These are phyloP conservation scores for Saksenaea vasiformis DNA, from an alignment of 371 early-diverging fungal species.

Conservation along the genomic window DNA sequence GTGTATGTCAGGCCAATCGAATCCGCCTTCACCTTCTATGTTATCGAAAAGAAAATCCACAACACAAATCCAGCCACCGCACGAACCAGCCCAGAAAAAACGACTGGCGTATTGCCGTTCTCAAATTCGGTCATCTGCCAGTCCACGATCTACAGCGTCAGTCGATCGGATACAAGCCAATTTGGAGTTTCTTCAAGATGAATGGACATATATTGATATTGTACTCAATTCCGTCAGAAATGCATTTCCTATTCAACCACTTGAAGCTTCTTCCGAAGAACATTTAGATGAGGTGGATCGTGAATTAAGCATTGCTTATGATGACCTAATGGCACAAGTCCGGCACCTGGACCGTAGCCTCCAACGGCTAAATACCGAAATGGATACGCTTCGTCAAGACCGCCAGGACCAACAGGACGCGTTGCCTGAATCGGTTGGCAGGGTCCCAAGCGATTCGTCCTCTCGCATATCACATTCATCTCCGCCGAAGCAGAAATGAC, in stretches of 20 bases:
- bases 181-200: conserved; percentile 14
- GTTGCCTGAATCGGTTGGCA: not conserved
- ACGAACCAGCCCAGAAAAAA: conserved; percentile 3
- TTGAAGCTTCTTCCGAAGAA: conserved; percentile 19
- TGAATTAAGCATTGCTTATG: conserved; percentile 31
- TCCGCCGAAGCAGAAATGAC: not conserved
- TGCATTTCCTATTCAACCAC: conserved; percentile 7
- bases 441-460: not conserved
- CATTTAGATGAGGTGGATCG: conserved; percentile 29
- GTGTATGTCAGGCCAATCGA: not conserved
- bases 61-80: conserved; percentile 2
- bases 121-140: not conserved
- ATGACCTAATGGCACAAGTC: conserved; percentile 31
- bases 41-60: not conserved
- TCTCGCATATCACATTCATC: not conserved
- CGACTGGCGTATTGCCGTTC: not conserved
- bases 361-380: conserved; percentile 21
- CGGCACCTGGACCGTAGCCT: conserved; percentile 30
- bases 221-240: conserved; percentile 14
- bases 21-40: not conserved
- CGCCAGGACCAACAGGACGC: not conserved
- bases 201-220: conserved; percentile 20
- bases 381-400: conserved; percentile 14
- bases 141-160: not conserved
- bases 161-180: conserved; percentile 14